phyloP scores from a whole-genome alignment of 129 eudicot species.

The Lactuca sativa region DNA sequence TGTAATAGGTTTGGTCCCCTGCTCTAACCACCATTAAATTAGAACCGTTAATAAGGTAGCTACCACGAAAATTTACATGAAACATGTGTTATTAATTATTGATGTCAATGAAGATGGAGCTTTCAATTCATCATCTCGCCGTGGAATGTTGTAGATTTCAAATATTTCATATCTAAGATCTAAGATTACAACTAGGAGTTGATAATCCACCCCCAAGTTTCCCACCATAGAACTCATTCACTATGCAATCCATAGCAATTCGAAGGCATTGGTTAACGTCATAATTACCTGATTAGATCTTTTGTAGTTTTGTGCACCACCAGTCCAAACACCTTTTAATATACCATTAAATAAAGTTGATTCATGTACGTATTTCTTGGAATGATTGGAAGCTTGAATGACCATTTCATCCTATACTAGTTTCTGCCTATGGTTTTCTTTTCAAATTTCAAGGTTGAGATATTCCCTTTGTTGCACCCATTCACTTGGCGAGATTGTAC shows the following conservation, averaged over 20 bases:
- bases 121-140: not conserved
- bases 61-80: too few species aligned
- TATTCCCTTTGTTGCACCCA: conserved; percentile 4
- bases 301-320: conserved; percentile 1
- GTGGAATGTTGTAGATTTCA: not conserved
- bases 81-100: too few species aligned
- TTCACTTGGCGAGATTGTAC: too few species aligned
- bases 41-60: too few species aligned
- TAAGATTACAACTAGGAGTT: conserved; percentile 21
- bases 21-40: too few species aligned
- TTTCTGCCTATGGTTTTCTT: conserved; percentile 1
- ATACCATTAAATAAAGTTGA: not conserved
- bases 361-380: conserved; percentile 4
- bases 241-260: not conserved
- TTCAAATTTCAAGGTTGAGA: not conserved
- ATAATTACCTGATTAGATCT: conserved; percentile 1
- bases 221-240: conserved; percentile 13
- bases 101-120: too few species aligned
- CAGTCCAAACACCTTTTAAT: conserved; percentile 4
- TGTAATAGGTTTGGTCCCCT: too few species aligned
- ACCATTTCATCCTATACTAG: conserved; percentile 10
- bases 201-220: conserved; percentile 13
- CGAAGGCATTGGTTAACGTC: conserved; percentile 6
- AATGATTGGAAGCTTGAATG: not conserved
- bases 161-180: conserved; percentile 3